Evolutionary conservation across 192 early-diverging fungal species (phyloP).

Genomic region (Podila epigama): DNA sequence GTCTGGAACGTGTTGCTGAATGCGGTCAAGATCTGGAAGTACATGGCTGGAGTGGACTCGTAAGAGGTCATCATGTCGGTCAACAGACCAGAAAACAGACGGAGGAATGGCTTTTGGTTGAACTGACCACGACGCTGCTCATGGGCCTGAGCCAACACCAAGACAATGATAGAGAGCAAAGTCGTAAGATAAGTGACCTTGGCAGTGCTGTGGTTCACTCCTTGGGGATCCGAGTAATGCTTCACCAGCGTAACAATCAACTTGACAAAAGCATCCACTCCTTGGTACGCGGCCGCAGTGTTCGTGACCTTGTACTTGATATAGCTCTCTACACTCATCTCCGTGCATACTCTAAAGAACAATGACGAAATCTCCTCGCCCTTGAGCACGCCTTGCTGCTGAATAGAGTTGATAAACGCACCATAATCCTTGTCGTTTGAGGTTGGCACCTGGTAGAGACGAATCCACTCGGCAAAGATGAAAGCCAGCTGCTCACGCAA

Average conservation of each 20-base stretch:
- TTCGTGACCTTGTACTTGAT: slow-evolving; percentile 63
- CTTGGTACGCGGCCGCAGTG: slow-evolving; percentile 70
- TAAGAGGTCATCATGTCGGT: slow-evolving; percentile 75
- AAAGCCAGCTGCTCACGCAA: slow-evolving; percentile 68
- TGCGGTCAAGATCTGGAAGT: slow-evolving; percentile 75
- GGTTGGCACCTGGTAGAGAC: slow-evolving; percentile 70
- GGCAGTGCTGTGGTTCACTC: slow-evolving; percentile 59
- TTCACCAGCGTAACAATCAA: slow-evolving; percentile 85
- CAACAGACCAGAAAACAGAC: slow-evolving; percentile 85
- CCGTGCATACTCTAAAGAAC: slow-evolving; percentile 92
- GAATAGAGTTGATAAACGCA: slow-evolving; percentile 73
- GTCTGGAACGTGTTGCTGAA: slow-evolving; percentile 84
- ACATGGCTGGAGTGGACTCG: slow-evolving; percentile 71
- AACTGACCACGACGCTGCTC: slow-evolving; percentile 80
- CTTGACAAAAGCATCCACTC: slow-evolving; percentile 92
- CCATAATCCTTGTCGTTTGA: slow-evolving; percentile 75
- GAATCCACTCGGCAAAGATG: slow-evolving; percentile 87
- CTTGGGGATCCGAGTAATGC: slow-evolving; percentile 68
- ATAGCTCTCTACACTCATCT: slow-evolving; percentile 82
- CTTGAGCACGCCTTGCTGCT: slow-evolving; percentile 78
- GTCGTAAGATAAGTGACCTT: slow-evolving; percentile 78
- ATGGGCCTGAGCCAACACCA: slow-evolving; percentile 87
- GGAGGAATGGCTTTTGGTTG: slow-evolving; percentile 91
- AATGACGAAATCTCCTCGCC: slow-evolving; percentile 79
- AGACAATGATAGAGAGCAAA: slow-evolving; percentile 84